Base-by-base conservation (phyloP, 306 rosid genomes). In the Prunus davidiana region DNA sequence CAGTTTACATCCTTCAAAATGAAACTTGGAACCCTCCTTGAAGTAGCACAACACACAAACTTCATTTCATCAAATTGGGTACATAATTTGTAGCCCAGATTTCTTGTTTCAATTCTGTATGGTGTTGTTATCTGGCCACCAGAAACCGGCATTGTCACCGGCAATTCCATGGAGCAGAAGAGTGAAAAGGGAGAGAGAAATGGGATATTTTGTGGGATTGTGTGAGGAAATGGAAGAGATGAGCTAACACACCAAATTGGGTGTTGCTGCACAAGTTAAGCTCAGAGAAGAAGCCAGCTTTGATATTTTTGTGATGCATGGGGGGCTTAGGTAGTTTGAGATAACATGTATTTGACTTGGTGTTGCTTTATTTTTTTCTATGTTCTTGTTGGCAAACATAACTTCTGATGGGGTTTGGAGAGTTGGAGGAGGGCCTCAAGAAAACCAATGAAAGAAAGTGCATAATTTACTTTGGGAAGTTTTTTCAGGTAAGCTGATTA, bases 171-270 rank as follows among this genome's bases (percentile, higher is more conserved):
- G 14, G 70, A 24, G 60, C 58, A 45, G 28, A 43, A 79, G 77
- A 62, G 73, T 19, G 74, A 54, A 38, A 77, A 5, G 58, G 34
- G 76, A 51, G 55, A 61, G 54, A 73, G 79, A 77, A 57, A 65
- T 75, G 85, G 51, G 84, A 76, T 64, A 82, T 86, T 86, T 67
- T 85, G 60, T 73, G 75, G 54, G 84, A 52, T 61, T 9, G 74
- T 74, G 63, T 20, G 69, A 67, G 38, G 67, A 76, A 72, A 57
- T 83, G 64, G 66, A 81, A 78, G 75, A 81, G 98, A 89, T 93
- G 86, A 91, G 84, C 98, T 87, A 93, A 91, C 97, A 57, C 83
- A 93, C 93, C 97, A 88, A 91, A 86, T 81, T 86, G 3, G 51
- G 67, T 64, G 77, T 72, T 62, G 22, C 68, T 19, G 62, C 24